Percentiles rank a stretch among this genome's conserved stretches.
Conservation (phyloP, 2,329 filamentous ascomycete genomes). For the Cercospora citrullina region DNA sequence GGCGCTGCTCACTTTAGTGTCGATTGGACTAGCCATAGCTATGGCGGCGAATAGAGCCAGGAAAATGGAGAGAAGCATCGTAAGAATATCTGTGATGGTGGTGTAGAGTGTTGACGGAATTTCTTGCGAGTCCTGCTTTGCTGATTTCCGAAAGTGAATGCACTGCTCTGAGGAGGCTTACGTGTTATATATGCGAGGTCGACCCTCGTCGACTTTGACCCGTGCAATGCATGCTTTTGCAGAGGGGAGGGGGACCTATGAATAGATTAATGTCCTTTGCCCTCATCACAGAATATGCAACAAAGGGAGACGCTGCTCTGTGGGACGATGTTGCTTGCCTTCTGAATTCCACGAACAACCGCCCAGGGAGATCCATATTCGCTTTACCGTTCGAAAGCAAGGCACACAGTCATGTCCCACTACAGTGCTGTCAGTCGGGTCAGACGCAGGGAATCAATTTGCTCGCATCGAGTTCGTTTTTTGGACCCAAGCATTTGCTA, state of each 20-base stretch:
- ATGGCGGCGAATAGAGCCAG: not conserved
- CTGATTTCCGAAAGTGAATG: not conserved
- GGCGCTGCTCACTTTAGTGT: not conserved
- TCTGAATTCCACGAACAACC: no score
- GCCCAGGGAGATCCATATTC: no score
- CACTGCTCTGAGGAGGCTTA: not conserved
- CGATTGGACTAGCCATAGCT: not conserved
- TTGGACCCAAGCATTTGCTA: no score
- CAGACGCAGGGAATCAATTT: no score
- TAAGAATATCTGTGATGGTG: not conserved
- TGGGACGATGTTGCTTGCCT: no score
- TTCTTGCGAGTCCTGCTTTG: not conserved
- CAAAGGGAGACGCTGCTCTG: no score
- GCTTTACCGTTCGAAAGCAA: no score
- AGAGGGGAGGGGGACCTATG: not conserved
- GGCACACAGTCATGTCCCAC: no score
- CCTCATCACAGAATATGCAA: no score
- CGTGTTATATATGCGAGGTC: not conserved
- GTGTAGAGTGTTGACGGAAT: not conserved
- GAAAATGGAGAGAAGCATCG: not conserved
- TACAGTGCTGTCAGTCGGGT: no score
- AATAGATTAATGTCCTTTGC: no score
- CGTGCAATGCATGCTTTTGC: not conserved
- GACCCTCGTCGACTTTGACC: not conserved
- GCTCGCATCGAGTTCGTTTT: no score